Conservation (phyloP, 208 protist genomes). For the Leishmania lainsoni region DNA sequence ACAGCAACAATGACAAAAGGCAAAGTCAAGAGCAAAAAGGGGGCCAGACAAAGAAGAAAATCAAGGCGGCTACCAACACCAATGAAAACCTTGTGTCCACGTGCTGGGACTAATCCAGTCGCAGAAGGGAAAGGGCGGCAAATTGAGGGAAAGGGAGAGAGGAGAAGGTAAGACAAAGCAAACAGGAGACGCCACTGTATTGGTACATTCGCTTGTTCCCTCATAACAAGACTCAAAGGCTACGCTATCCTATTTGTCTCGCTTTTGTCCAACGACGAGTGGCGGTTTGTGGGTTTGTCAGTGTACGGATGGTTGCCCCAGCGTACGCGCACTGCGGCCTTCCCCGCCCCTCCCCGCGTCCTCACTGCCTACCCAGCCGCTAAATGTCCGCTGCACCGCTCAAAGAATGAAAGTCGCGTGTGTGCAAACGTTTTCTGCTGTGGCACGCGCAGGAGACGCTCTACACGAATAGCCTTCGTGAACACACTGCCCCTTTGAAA, state of each 20-base stretch:
- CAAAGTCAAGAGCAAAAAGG: background rate
- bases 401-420: background rate
- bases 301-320: background rate
- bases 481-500: background rate
- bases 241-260: background rate
- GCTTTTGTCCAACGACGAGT: too few relatives aligned
- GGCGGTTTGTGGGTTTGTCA: background rate
- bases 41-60: background rate
- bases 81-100: background rate
- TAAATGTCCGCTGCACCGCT: background rate
- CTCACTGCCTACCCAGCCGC: background rate
- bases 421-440: background rate
- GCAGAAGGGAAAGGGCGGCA: background rate
- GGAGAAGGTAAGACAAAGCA: background rate
- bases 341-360: background rate
- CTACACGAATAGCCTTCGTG: background rate
- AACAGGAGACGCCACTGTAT: background rate
- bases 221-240: background rate
- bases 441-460: background rate
- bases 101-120: background rate
- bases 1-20: background rate
- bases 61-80: background rate
- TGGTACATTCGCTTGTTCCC: background rate
- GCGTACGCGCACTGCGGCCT: background rate
- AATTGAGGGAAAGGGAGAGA: background rate